Base-by-base conservation (phyloP, 1,284 basidiomycete genomes). In the Irpex sp. region DNA sequence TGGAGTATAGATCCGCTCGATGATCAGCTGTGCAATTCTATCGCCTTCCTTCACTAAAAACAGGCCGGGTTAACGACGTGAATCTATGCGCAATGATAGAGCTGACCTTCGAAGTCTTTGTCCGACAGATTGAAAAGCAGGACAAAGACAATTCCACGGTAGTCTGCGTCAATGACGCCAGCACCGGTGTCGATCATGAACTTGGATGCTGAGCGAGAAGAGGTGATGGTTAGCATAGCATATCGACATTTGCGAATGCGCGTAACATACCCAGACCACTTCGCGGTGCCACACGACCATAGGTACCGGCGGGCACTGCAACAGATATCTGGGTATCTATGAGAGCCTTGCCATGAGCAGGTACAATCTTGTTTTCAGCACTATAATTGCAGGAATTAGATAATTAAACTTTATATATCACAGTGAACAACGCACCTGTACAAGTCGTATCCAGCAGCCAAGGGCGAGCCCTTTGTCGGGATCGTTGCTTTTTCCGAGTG, bases 151-250 rank as follows among this genome's bases (percentile, higher is more conserved):
- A 89, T 81, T 4, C 97, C 97, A 47, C 97, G 86, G 76, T 99
- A 99, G 75, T 99, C 97, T 9, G 93, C 91, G 69, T 99, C 97
- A 63, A 99, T 87, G 17, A 99, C 97, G 40, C 97, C 97, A 4
- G 97, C 97, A 1, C 97, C 97, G 0, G 94, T 96, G 74, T 97
- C 93, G 66, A 99, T 98, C 84, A 95, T 94, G 77, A 94, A 96
- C 76, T 99, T 99, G 31, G 91, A 91, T 3, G 97, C 96, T 96
- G 69, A 15, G 60, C 59, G 54, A 54, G 57, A 15, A 21, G 48
- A 52, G 15, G 44, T 11, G 40, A 9, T 37, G 36, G 44, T 11
- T 37, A 57, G 26, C 40, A 34, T 34, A 34, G 19, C 44, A 26
- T 26, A 26, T 26, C 6, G 31, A 34, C 31, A 34, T 6, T 1